Conservation (phyloP, 371 early-diverging fungal genomes). For the Mucor irregularis region DNA sequence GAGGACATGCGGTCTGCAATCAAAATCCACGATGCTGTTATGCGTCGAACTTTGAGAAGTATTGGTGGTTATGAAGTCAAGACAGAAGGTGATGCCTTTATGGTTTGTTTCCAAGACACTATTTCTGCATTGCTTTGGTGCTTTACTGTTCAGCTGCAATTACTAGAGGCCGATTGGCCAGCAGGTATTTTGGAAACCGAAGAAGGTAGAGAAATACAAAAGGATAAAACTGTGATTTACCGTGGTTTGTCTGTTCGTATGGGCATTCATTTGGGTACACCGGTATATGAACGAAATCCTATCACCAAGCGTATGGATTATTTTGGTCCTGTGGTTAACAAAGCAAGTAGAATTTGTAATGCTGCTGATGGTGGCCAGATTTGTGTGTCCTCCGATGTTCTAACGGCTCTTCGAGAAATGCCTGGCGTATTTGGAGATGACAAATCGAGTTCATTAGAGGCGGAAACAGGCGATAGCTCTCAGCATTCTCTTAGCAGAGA, state of each 20-base stretch:
- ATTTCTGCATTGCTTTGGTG: conserved; percentile 90
- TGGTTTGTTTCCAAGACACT: conserved; percentile 91
- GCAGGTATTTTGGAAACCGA: conserved; percentile 79
- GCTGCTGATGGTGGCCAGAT: conserved; percentile 95
- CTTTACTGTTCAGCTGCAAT: conserved; percentile 82
- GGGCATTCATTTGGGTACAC: conserved; percentile 94
- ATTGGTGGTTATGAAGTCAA: conserved; percentile 97
- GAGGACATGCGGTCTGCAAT: conserved; percentile 89
- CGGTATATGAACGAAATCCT: conserved; percentile 90
- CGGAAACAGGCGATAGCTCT: background rate
- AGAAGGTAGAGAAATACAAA: conserved; percentile 80
- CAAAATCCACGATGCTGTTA: conserved; percentile 84
- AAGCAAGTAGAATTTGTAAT: conserved; percentile 84
- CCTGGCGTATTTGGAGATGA: conserved; percentile 41
- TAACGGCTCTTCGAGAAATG: conserved; percentile 51
- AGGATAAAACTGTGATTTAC: conserved; percentile 66
- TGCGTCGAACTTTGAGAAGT: conserved; percentile 81
- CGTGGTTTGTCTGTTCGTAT: conserved; percentile 91
- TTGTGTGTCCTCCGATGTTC: conserved; percentile 67
- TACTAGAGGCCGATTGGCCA: conserved; percentile 92
- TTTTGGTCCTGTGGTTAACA: conserved; percentile 94
- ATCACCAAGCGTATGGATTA: conserved; percentile 95
- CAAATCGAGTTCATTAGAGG: conserved; percentile 7
- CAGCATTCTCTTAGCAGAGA: conserved; percentile 51
- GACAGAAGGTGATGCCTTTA: conserved; percentile 97